These are phyloP conservation scores for Mucor velutinosus DNA, from an alignment of 371 early-diverging fungal genomes.

Conservation along the genomic window DNA sequence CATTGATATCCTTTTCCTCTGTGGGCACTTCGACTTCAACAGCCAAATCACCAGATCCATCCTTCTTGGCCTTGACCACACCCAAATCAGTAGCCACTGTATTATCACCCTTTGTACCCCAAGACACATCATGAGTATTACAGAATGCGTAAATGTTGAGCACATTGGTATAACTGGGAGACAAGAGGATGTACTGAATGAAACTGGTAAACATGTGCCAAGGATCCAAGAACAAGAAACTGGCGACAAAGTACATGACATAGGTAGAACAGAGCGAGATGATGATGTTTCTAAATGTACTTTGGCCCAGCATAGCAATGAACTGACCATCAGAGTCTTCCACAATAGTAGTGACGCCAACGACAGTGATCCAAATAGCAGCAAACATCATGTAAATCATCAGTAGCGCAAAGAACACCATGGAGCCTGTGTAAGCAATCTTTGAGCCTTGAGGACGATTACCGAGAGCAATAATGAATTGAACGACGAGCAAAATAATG, in stretches of 20 bases:
- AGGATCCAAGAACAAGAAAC: conserved; percentile 68
- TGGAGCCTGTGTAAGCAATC: conserved; percentile 44
- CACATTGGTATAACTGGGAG: conserved; percentile 88
- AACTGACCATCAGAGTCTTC: conserved; percentile 14
- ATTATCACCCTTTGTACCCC: conserved; percentile 53
- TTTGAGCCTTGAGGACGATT: conserved; percentile 77
- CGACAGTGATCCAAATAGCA: conserved; percentile 53
- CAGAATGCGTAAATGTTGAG: conserved; percentile 91
- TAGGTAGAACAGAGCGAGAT: conserved; percentile 67
- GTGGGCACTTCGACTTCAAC: conserved; percentile 71
- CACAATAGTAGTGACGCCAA: conserved; percentile 43
- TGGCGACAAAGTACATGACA: conserved; percentile 65
- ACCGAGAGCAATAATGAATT: conserved; percentile 76
- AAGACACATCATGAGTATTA: conserved; percentile 83
- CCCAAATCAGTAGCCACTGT: conserved; percentile 46
- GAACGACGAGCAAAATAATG: conserved; percentile 58
- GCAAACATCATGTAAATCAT: conserved; percentile 67
- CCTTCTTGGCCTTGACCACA: conserved; percentile 48
- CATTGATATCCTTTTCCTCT: conserved; percentile 79
- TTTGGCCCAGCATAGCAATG: conserved; percentile 30
- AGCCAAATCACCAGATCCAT: conserved; percentile 37
- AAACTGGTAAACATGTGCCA: conserved; percentile 77
- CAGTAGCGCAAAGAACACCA: conserved; percentile 54
- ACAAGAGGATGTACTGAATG: conserved; percentile 70
- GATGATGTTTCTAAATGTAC: conserved; percentile 58